Percentiles rank a stretch among this genome's conserved stretches.
phyloP scores from a whole-genome alignment of 78 protist species.

The Speleostelium caveatum region DNA sequence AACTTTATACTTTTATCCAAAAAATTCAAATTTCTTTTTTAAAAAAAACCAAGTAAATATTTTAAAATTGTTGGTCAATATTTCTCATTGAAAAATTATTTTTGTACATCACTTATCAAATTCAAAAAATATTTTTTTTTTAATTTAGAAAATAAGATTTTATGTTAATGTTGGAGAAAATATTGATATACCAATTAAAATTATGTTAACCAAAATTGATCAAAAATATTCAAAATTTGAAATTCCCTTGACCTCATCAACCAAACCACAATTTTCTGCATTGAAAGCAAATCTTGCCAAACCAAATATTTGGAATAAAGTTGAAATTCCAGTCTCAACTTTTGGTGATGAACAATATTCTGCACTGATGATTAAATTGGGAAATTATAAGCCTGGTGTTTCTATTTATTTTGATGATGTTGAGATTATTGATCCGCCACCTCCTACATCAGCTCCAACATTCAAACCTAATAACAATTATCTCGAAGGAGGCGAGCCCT shows the following conservation, averaged over 20 bases:
- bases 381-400: not conserved
- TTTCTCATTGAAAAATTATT: too few species aligned
- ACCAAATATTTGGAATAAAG: not conserved
- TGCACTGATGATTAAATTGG: not conserved
- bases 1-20: slow-evolving; percentile 2
- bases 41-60: not conserved
- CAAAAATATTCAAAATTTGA: not conserved
- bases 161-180: not conserved
- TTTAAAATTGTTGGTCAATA: too few species aligned
- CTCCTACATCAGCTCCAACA: not conserved
- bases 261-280: not conserved
- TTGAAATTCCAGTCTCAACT: not conserved
- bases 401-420: slow-evolving; percentile 5
- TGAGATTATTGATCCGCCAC: not conserved
- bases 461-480: not conserved
- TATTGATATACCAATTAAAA: slow-evolving; percentile 14
- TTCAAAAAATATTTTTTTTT: not conserved
- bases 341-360: not conserved
- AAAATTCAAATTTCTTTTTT: not conserved
- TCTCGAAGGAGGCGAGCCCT: not conserved
- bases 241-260: not conserved
- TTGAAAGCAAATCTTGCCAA: not conserved
- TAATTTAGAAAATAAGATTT: slow-evolving; percentile 6
- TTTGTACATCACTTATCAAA: not conserved
- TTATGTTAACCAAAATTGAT: slow-evolving; percentile 3